Evolutionary conservation across 495 filamentous ascomycete genomes (phyloP).

Genomic region (Chaetomium tenue): DNA sequence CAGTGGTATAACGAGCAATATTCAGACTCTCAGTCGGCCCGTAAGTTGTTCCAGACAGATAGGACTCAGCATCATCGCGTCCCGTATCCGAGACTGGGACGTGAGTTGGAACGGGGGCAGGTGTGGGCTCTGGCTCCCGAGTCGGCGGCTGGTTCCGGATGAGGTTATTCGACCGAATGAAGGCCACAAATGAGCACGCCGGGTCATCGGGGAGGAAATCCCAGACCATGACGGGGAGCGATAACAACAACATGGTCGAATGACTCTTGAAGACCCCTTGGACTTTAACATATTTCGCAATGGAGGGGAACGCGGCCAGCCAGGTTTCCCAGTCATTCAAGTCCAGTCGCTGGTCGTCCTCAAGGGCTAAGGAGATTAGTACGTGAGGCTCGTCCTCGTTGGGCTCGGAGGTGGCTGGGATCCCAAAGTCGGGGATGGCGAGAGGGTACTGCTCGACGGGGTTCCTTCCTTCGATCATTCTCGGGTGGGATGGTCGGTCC

Average conservation of each 20-base stretch:
- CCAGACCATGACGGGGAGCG: constrained; percentile 54
- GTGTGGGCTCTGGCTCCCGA: neutral
- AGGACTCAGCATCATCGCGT: constrained; percentile 33
- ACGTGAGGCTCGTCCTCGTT: constrained; percentile 50
- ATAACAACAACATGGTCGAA: constrained; percentile 50
- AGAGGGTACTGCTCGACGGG: constrained; percentile 23
- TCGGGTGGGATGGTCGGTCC: constrained; percentile 15
- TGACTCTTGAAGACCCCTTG: constrained; percentile 55
- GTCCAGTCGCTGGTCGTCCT: constrained; percentile 49
- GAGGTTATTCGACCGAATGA: constrained; percentile 51
- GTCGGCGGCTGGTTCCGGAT: constrained; percentile 10
- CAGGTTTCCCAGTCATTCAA: constrained; percentile 50
- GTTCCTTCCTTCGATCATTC: constrained; percentile 23
- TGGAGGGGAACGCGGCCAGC: constrained; percentile 47
- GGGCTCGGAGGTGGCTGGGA: constrained; percentile 35
- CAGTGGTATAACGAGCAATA: neutral
- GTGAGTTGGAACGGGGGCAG: neutral
- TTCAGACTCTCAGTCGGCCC: constrained; percentile 25
- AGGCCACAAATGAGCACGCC: constrained; percentile 53
- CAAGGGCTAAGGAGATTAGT: constrained; percentile 53
- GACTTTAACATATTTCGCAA: constrained; percentile 52
- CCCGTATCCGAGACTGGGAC: neutral
- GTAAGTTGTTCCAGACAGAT: constrained; percentile 32
- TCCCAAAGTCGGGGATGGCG: constrained; percentile 23
- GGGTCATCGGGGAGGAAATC: constrained; percentile 51